Evolutionary conservation across 371 early-diverging fungal species (phyloP), one percentile per base, ranked within the genome.

Genomic region (Mortierella sp.): DNA sequence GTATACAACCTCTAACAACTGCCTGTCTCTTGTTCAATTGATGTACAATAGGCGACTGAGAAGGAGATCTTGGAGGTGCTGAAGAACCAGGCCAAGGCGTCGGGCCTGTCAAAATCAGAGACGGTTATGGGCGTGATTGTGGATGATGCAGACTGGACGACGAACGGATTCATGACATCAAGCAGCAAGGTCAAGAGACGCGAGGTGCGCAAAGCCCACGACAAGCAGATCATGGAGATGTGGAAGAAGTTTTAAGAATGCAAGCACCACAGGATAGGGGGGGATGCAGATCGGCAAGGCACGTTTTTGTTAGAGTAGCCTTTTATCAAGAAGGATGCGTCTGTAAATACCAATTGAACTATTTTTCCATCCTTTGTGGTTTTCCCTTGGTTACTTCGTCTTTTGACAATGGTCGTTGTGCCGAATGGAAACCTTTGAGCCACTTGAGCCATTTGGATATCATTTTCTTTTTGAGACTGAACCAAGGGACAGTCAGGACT

Each of bases 121-220:
- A 89, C 79, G 0, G 80, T 91, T 26, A 76, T 86, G 47, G 88
- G 89, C 19, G 87, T 90, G 64, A 74, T 88, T 24, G 82, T 91
- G 14, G 88, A 80, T 29, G 71, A 88, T 31, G 70, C 58, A 0
- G 89, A 91, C 65, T 91, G 91, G 91, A 66, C 68, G 48, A 86
- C 86, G 72, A 87, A 87, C 26, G 85, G 86, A n/a, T 90, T 85
- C 66, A 70, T 89, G 86, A 90, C 90, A 1, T 90, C 90, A 64
- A 91, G 90, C 68, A 88, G 90, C 74, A 90, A 91, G 71, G 68
- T 91, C 65, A 91, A 90, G 77, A 87, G 91, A 37, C 89, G 86
- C 43, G 90, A 89, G 63, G 79, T 91, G 22, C 74, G 86, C 50
- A 87, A 91, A 70, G 86, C 77, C 0, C 86, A 88, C 70, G 79